Base-by-base conservation (phyloP, 2,329 filamentous ascomycete species). In the Chaetomiaceae sp. region DNA sequence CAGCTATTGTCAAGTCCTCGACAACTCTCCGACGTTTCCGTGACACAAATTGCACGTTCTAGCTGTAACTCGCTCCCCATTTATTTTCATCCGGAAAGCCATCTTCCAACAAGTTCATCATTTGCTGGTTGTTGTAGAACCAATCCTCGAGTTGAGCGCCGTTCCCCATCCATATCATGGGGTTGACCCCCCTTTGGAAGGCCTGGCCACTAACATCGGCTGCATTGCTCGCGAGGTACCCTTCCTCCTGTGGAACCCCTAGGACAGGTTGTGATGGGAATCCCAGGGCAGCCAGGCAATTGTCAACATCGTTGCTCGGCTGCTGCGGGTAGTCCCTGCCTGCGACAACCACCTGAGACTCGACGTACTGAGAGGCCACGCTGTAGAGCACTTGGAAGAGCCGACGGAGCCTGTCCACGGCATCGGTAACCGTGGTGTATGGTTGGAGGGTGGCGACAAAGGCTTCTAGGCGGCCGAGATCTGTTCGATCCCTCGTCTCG, bases 301-400 rank as follows among this genome's bases (percentile, higher is more conserved):
- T 68, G 55, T 79, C 75, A 48, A 79, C 75, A 37, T 73, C 69
- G 2, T 25, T 45, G 34, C 40, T 50, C 8, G 17, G 27, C 23
- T 49, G 50, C 10, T 27, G n/a, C 14, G 35, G 49, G 10, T 39
- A 25, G 16, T 46, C 42, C 13, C 20, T 21, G 10, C 10, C 14
- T n/a, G n/a, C n/a, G n/a, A n/a, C 5, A 20, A 14, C 8, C 21
- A 25, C 7, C 2, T 48, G 52, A 4, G 44, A 50, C 59, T 82
- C 76, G 14, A 83, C 69, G 55, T 83, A 84, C 4, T 82, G 68
- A 31, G 73, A 70, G 0, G 80, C 80, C 7, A 84, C 76, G 31
- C 72, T 79, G 55, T 77, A 74, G 44, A 85, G 73, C 2, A 82
- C 74, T 41, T 78, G 73, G 55, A 79, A 83, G 13, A 85, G 70